A percentile compares a stretch with the other conserved stretches of the same genome.
Evolutionary conservation across 2,329 filamentous ascomycete species (phyloP).

Genomic region (Diaporthe batatas): DNA sequence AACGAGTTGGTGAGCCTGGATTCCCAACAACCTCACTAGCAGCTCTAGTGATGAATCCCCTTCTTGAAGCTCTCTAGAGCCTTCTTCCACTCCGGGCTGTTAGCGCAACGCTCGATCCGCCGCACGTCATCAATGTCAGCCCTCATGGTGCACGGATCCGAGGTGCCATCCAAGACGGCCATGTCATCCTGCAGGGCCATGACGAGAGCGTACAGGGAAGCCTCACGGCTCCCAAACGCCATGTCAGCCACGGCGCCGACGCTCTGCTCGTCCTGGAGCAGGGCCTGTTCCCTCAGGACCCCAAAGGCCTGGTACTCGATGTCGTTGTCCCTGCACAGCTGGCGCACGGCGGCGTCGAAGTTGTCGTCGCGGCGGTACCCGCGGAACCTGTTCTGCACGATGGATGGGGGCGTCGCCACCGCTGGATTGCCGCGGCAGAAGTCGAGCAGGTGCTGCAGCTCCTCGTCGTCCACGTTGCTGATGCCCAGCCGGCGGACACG

Average conservation of each 20-base stretch:
- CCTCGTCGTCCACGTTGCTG: slow-evolving; percentile 75
- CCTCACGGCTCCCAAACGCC: slow-evolving; percentile 53
- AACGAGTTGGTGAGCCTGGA: not conserved
- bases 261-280: slow-evolving; percentile 61
- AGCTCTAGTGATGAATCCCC: not conserved
- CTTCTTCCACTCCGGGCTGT: not conserved
- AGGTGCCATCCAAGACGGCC: slow-evolving; percentile 61
- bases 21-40: not conserved
- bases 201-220: slow-evolving; percentile 62
- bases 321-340: slow-evolving; percentile 57
- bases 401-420: slow-evolving; percentile 56
- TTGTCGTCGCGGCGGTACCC: slow-evolving; percentile 56
- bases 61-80: not conserved
- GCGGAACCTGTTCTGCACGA: slow-evolving; percentile 83
- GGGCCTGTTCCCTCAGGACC: slow-evolving; percentile 61
- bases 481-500: slow-evolving; percentile 78
- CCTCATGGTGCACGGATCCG: slow-evolving; percentile 43
- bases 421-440: slow-evolving; percentile 55
- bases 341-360: slow-evolving; percentile 72
- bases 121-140: slow-evolving; percentile 10
- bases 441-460: slow-evolving; percentile 67
- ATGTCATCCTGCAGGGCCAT: slow-evolving; percentile 56
- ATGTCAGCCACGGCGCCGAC: slow-evolving; percentile 58
- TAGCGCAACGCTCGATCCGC: not conserved
- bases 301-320: slow-evolving; percentile 68